Conservation (phyloP, 495 filamentous ascomycete species). For the Penicillium angulare region DNA sequence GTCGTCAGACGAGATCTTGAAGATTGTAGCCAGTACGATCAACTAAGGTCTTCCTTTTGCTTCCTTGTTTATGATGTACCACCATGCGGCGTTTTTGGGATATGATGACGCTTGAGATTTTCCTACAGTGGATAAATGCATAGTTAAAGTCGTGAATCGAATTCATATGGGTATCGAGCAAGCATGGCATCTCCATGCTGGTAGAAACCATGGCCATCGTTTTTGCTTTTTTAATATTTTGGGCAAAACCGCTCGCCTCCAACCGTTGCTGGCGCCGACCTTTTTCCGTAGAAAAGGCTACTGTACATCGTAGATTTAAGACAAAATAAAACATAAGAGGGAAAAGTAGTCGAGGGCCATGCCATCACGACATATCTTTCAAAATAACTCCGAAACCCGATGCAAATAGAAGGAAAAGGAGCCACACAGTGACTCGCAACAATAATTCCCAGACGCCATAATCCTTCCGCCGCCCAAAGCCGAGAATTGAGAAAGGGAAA, state of each 20-base stretch:
- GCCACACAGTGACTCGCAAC: slow-evolving; percentile 5
- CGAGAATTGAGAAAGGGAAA: slow-evolving; percentile 17
- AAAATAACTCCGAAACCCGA: slow-evolving; percentile 25
- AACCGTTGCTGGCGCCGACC: neutral
- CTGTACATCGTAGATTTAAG: slow-evolving; percentile 19
- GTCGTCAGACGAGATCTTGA: slow-evolving; percentile 76
- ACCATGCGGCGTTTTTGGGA: slow-evolving; percentile 9
- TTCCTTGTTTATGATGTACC: slow-evolving; percentile 9
- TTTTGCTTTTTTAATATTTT: slow-evolving; percentile 13
- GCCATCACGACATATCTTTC: slow-evolving; percentile 14
- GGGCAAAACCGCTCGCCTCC: neutral
- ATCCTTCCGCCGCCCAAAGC: slow-evolving; percentile 20
- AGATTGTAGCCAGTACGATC: slow-evolving; percentile 60
- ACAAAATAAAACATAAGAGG: slow-evolving; percentile 4
- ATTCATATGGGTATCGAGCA: slow-evolving; percentile 39
- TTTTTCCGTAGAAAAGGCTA: slow-evolving; percentile 12
- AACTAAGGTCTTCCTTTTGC: slow-evolving; percentile 7
- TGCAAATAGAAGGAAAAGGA: slow-evolving; percentile 21
- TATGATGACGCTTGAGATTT: neutral
- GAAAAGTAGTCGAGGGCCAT: slow-evolving; percentile 6
- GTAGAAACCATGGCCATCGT: slow-evolving; percentile 12
- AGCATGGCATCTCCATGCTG: slow-evolving; percentile 19
- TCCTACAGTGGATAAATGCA: neutral
- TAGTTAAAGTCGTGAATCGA: slow-evolving; percentile 15
- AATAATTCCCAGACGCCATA: slow-evolving; percentile 27